phyloP scores from a whole-genome alignment of 139 green algal genomes.

The Coccomyxa sp. region DNA sequence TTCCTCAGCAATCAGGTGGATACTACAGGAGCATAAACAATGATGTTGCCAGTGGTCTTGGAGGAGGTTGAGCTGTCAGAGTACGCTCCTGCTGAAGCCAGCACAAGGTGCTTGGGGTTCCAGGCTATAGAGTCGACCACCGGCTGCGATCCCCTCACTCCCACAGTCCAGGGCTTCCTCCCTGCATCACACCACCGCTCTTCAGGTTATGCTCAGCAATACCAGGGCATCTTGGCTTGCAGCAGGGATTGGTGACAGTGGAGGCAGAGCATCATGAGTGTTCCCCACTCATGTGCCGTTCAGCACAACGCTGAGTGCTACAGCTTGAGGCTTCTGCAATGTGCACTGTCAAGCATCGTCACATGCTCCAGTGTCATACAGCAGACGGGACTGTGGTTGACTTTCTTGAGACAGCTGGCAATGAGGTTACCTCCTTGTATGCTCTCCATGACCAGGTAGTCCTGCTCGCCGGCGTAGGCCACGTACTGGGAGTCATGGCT shows the following conservation, averaged over 20 bases:
- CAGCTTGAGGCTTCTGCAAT: neutral
- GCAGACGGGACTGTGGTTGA: too few relatives aligned
- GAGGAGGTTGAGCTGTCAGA: neutral
- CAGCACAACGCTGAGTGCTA: neutral
- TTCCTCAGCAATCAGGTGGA: too few relatives aligned
- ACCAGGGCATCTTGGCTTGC: too few relatives aligned
- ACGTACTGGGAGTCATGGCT: neutral
- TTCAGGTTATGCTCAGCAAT: too few relatives aligned
- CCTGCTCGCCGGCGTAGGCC: slow-evolving; percentile 2
- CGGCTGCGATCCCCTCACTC: neutral
- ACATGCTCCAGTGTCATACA: neutral
- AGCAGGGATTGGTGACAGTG: too few relatives aligned
- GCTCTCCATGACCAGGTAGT: neutral
- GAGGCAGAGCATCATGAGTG: too few relatives aligned
- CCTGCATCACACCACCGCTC: neutral
- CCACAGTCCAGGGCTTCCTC: neutral
- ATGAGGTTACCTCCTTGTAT: neutral
- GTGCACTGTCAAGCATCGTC: neutral
- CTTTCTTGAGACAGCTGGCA: neutral
- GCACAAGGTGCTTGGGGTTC: neutral
- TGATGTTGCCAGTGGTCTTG: neutral
- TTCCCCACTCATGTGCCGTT: neutral
- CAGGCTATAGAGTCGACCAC: neutral
- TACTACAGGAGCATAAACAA: neutral
- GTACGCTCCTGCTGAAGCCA: neutral